Conservation (phyloP, 1,139 yeast genomes). For the Magnusiomyces clavatus region DNA sequence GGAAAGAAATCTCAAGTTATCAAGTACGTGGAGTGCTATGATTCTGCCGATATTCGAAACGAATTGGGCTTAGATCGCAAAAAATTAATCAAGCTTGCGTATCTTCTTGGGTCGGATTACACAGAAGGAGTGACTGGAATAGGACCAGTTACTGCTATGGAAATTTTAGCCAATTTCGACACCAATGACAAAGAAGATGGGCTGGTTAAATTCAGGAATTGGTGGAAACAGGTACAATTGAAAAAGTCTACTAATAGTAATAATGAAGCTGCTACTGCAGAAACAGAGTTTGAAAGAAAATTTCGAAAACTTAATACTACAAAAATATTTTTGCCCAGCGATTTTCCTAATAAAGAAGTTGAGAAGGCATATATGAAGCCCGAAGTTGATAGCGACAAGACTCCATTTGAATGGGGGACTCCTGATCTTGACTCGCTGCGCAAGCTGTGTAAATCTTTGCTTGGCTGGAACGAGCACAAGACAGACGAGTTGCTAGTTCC, state of each 20-base stretch:
- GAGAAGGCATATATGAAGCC: constrained; percentile 69
- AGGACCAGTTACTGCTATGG: constrained; percentile 91
- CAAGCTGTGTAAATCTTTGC: constrained; percentile 54
- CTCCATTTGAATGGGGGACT: constrained; percentile 80
- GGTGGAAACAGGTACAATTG: constrained; percentile 48
- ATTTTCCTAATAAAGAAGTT: constrained; percentile 66
- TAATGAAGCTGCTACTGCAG: constrained; percentile 19
- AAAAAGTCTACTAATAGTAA: constrained; percentile 18
- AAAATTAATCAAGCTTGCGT: constrained; percentile 69
- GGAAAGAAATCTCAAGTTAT: constrained; percentile 49
- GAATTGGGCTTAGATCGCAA: constrained; percentile 59
- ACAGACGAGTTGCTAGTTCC: constrained; percentile 89
- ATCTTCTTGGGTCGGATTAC: constrained; percentile 85
- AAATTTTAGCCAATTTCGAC: constrained; percentile 83
- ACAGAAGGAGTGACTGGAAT: constrained; percentile 86
- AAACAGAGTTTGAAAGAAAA: constrained; percentile 30
- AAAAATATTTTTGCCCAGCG: constrained; percentile 50
- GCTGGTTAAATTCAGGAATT: constrained; percentile 39
- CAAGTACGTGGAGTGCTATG: constrained; percentile 83
- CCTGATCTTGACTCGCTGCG: constrained; percentile 80
- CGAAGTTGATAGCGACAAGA: constrained; percentile 72
- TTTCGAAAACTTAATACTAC: constrained; percentile 54
- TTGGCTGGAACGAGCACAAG: constrained; percentile 75
- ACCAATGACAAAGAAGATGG: constrained; percentile 16
- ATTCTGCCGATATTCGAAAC: constrained; percentile 47